Evolutionary conservation across 331 rosid species (phyloP).

Genomic region (Rosa hybrid): DNA sequence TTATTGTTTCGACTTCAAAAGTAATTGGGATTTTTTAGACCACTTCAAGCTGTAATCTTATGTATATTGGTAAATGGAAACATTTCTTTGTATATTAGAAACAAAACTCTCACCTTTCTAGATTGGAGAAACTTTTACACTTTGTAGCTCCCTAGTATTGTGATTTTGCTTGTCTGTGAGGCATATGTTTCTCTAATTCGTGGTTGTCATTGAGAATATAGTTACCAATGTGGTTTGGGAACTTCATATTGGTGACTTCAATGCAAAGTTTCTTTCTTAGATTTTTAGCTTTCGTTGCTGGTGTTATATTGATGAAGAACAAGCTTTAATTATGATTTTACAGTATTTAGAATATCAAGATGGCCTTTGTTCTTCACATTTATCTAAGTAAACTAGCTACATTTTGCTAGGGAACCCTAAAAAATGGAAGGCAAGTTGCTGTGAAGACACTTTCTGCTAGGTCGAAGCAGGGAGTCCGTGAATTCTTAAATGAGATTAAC

Average conservation of each 20-base stretch:
- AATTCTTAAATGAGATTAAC: conserved; percentile 75
- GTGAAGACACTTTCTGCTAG: conserved; percentile 83
- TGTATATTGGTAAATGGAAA: neutral
- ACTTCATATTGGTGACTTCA: neutral
- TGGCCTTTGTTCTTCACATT: neutral
- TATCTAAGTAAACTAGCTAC: conserved; percentile 21
- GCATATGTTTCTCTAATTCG: neutral
- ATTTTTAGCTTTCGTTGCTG: neutral
- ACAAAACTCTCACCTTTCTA: neutral
- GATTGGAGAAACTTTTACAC: neutral
- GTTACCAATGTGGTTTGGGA: neutral
- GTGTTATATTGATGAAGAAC: conserved; percentile 3
- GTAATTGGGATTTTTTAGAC: conserved; percentile 6
- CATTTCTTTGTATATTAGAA: neutral
- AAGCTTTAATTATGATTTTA: neutral
- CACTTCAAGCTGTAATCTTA: neutral
- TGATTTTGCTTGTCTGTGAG: neutral
- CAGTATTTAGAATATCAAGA: neutral
- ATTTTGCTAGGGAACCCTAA: conserved; percentile 72
- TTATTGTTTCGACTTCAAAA: neutral
- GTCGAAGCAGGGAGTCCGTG: conserved; percentile 83
- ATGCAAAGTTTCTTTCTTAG: neutral
- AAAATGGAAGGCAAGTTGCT: conserved; percentile 62
- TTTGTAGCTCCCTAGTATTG: neutral
- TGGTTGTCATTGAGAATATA: neutral